Evolutionary conservation across 139 green algal species (phyloP), one percentile per base, ranked within the genome.

Genomic region (Closterium sp.): DNA sequence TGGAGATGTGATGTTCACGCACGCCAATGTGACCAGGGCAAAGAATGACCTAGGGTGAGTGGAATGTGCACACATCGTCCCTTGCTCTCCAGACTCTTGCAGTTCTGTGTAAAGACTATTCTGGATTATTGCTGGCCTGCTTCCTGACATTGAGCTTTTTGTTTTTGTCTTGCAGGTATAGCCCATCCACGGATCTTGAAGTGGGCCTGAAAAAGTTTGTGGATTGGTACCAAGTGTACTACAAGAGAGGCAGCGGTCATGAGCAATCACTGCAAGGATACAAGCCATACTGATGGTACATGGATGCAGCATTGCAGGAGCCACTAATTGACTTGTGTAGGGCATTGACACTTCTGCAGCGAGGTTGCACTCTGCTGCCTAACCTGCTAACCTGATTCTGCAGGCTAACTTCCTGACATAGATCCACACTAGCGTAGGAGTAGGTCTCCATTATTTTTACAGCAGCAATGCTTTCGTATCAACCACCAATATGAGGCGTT

Each of bases 1-100:
- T 1, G 97, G 97, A 0, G 97, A 98, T 94, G 97, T 98, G 34
- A 95, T 97, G 88, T 94, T 95, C 62, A 98, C 97, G 42, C 96
- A 97, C 94, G 97, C 96, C 32, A 96, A 98, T 91, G 94, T 98
- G 89, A 96, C 93, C 5, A 88, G 62, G 0, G 97, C 97, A 32
- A 73, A 90, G 21, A 91, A 86, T 31, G 95, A 96, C 13, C 90
- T 96, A 22, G 95, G 93, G 85, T 97, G 93, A 96, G 73, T 79
- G 62, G 62, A 24, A 27, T 13, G 62, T 19, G 62, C 62, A 79
- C 62, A 27, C 19, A 24, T 24, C 19, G 2, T 79, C 19, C 19
- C 62, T 79, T 79, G 62, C 62, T 79, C 19, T 79, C 13, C 62
- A 79, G 17, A 24, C 17, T 79, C 13, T 27, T 79, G 13, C 38